Conservation (phyloP, 1,139 yeast species). For the Kluyveromyces sp. region DNA sequence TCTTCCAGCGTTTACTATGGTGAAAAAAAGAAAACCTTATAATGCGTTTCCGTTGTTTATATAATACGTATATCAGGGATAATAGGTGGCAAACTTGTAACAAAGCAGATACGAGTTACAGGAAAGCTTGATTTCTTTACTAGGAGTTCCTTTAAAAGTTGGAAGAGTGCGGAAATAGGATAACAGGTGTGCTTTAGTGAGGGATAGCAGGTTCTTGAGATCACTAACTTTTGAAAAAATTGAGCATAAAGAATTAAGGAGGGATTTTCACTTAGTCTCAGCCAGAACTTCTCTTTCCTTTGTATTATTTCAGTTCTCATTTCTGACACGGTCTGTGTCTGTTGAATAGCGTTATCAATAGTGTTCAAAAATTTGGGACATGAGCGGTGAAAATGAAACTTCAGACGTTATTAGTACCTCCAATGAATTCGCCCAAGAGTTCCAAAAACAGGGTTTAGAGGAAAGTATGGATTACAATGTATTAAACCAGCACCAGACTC, state of each 20-base stretch:
- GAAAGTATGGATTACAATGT: slow-evolving; percentile 22
- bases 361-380: no score
- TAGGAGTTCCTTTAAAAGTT: no score
- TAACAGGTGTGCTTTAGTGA: background rate
- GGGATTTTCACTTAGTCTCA: no score
- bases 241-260: background rate
- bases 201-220: background rate
- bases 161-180: no score
- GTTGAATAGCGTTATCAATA: no score
- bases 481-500: slow-evolving; percentile 20
- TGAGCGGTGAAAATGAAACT: background rate
- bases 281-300: no score
- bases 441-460: slow-evolving; percentile 21
- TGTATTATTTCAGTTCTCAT: no score
- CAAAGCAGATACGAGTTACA: background rate
- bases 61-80: no score
- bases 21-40: no score
- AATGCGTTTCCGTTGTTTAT: no score
- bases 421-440: slow-evolving; percentile 14
- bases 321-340: no score
- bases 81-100: background rate
- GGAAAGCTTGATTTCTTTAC: no score
- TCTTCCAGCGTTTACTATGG: background rate
- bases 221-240: background rate
- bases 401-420: background rate